Evolutionary conservation across 108 stramenopile genomes (phyloP), one percentile per base, ranked within the genome.

Genomic region (Licmophora abbreviata): DNA sequence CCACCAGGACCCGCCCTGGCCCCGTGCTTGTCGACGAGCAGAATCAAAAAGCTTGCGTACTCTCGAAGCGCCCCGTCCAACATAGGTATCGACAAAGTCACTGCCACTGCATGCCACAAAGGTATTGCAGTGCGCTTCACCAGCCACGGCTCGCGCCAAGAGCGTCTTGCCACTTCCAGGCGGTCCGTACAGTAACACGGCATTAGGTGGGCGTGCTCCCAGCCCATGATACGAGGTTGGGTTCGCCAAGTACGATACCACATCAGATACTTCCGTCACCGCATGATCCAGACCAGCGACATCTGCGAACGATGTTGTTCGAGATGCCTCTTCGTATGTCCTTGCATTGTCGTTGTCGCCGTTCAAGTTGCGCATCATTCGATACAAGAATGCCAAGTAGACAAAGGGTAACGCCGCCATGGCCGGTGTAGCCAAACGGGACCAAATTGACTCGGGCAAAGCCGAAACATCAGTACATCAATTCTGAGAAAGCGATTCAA

Each of bases 281-380:
- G 92, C 72, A 33, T 45, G 31, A 37, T 94, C 93, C 18, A 95
- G 69, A 17, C 96, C 96, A 20, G 94, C 96, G n/a, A 97, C 92
- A 58, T 96, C 91, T 1, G 65, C 63, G 62, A 97, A 95, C 0
- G 88, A 85, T 11, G 74, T 77, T 11, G n/a, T 14, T 21, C 2
- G 45, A 21, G 45, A 46, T 4, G 25, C 29, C 15, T 50, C 21
- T 4, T 30, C 22, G 26, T 29, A 29, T 12, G 43, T 27, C 45
- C 15, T 56, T 8, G 44, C 54, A 17, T 31, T 47, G 6, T 43
- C 51, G 10, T 44, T 48, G 12, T 46, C 59, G 26, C 61, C 61
- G 17, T 50, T 43, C 41, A 71, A 44, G 9, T 60, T 66, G 22
- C 59, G 50, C 54, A 92, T 69, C 42, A 83, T 83, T 45, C 76